phyloP scores from a whole-genome alignment of 1,139 yeast species.

The Wickerhamomyces sp. region DNA sequence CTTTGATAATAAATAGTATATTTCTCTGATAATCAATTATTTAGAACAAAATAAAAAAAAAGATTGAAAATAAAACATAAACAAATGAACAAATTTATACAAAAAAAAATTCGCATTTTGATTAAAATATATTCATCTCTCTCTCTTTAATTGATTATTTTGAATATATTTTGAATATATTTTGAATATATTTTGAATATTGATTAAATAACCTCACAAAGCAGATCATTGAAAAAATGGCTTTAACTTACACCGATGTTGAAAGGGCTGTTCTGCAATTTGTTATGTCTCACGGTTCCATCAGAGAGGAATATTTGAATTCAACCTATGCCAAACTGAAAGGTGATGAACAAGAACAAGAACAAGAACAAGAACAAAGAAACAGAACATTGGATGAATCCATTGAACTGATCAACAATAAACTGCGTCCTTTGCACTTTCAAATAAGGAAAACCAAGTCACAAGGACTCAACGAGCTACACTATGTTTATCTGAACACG shows the following conservation, averaged over 20 bases:
- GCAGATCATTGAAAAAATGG: no score
- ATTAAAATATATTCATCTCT: no score
- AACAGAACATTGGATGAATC: constrained; percentile 12
- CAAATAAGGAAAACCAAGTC: constrained; percentile 27
- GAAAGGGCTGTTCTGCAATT: constrained; percentile 44
- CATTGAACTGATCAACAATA: constrained; percentile 37
- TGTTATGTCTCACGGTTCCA: constrained; percentile 34
- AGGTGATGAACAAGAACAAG: constrained; percentile 7
- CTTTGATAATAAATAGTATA: no score
- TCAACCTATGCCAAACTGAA: constrained; percentile 10
- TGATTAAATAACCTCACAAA: no score
- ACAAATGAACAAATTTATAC: no score
- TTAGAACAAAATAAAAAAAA: no score
- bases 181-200: no score
- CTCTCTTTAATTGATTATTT: no score
- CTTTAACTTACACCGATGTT: constrained; percentile 25
- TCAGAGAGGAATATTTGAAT: constrained; percentile 18
- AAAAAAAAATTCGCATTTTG: no score
- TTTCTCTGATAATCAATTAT: no score
- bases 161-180: no score
- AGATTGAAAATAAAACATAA: no score
- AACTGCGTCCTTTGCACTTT: constrained; percentile 39
- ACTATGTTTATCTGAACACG: constrained; percentile 37
- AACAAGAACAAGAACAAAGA: constrained; percentile 1
- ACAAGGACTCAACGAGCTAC: constrained; percentile 12